Evolutionary conservation across 1,284 basidiomycete genomes (phyloP), one percentile per base, ranked within the genome.

Genomic region (Phlebopus sp.): DNA sequence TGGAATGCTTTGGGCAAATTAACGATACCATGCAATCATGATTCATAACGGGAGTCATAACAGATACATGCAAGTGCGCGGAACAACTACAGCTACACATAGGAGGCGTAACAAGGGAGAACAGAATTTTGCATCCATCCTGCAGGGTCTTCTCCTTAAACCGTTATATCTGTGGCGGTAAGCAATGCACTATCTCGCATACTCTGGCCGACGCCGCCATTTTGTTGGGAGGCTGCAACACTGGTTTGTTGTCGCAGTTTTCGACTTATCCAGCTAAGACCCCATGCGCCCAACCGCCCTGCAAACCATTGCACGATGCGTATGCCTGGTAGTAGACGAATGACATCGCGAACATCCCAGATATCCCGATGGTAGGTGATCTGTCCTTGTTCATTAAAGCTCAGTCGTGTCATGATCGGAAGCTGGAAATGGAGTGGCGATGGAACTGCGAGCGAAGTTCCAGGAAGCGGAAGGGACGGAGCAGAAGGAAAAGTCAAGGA

Each of bases 341-440:
- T 69, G 51, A 86, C 70, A 56, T 88, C 86, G 60, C 81, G 73
- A 55, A 86, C 72, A 59, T 89, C 84, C 85, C 84, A 88, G 38
- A 85, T 75, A 58, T 89, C 86, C 23, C 84, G 75, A 57, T 89
- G 87, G 55, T 82, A 76, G 1, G 83, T 83, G 45, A 90, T 82
- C 46, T 75, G 77, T 10, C 82, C 84, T 59, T 82, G 81, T 55
- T 88, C 86, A 62, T 89, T 89, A 63, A 90, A 87, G 25, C 76
- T 75, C 17, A 89, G 74, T 18, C 81, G 76, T 7, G 86, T 85
- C 46, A 84, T 73, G 39, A 89, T 75, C 38, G 75, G 84, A 10
- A 89, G 74, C 55, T 77, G 72, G 52, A 86, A 72, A 59, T 87
- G 84, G n/a, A 89, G 66, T 1, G 86, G 86, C 10, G 82, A 85